phyloP scores from a whole-genome alignment of 768 basidiomycete species.

The Favolaschia claudopus region DNA sequence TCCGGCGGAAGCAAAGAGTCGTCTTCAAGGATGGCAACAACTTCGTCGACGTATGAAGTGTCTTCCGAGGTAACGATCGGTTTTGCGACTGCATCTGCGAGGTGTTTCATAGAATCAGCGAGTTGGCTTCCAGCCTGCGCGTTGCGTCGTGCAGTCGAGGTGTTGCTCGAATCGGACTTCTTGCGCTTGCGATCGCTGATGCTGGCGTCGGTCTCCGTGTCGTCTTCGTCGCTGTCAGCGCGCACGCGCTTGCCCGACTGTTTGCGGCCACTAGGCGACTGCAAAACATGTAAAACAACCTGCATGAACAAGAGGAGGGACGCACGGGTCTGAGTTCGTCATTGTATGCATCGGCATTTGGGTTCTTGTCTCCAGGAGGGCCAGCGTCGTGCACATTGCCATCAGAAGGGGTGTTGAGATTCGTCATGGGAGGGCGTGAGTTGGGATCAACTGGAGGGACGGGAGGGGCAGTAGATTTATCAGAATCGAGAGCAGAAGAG shows the following conservation, averaged over 20 bases:
- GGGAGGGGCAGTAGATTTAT: too few relatives aligned
- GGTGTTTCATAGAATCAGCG: background rate
- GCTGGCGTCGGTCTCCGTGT: background rate
- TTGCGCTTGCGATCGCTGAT: too few relatives aligned
- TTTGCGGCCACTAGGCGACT: background rate
- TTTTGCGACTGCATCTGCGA: background rate
- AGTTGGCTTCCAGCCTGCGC: background rate
- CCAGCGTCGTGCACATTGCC: background rate
- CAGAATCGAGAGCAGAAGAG: too few relatives aligned
- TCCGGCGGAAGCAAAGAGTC: background rate
- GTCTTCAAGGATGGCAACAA: background rate
- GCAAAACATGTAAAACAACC: background rate
- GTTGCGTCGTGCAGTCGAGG: background rate
- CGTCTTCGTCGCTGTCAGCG: background rate
- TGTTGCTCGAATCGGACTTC: background rate
- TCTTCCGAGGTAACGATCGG: background rate
- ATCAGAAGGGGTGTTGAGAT: background rate
- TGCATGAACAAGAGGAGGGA: background rate
- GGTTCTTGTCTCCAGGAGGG: background rate
- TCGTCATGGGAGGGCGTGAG: background rate
- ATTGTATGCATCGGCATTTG: background rate
- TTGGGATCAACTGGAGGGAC: background rate
- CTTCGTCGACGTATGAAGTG: background rate
- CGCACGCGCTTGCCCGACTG: background rate
- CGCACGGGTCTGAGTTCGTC: background rate